Conservation (phyloP, 192 early-diverging fungal genomes). For the Coemansia sp. region DNA sequence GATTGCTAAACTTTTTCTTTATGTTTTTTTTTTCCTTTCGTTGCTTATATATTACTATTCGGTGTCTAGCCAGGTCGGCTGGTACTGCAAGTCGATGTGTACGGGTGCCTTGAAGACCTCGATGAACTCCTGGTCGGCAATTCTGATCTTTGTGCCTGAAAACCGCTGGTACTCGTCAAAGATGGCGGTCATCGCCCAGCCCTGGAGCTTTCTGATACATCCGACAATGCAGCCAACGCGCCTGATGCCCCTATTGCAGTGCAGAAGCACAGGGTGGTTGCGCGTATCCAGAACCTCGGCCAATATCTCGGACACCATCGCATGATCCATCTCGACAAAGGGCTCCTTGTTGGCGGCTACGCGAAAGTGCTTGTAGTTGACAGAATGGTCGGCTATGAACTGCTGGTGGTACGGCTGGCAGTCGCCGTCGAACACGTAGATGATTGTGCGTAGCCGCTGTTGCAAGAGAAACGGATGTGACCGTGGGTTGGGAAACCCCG, state of each 20-base stretch:
- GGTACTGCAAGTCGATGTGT: conserved; percentile 21
- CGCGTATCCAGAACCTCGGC: conserved; percentile 40
- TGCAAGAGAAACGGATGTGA: conserved; percentile 89
- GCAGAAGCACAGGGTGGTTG: conserved; percentile 73
- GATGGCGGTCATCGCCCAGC: conserved; percentile 94
- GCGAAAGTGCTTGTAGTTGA: conserved; percentile 76
- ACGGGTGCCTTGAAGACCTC: conserved; percentile 42
- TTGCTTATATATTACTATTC: background rate
- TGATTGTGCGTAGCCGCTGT: conserved; percentile 79
- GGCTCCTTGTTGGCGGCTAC: conserved; percentile 84
- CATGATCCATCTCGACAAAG: conserved; percentile 46
- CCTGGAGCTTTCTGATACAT: conserved; percentile 88
- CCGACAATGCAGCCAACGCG: conserved; percentile 93
- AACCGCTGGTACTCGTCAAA: conserved; percentile 98
- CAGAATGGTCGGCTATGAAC: conserved; percentile 71
- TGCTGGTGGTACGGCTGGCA: conserved; percentile 66
- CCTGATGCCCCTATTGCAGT: conserved; percentile 94
- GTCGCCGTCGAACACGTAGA: conserved; percentile 79
- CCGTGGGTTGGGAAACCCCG: conserved; percentile 87
- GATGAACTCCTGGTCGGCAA: conserved; percentile 91
- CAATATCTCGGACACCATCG: conserved; percentile 29
- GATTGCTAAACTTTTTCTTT: conserved; percentile 27
- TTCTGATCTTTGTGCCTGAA: conserved; percentile 81
- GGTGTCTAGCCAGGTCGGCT: conserved; percentile 28
- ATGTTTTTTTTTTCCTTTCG: background rate